phyloP scores from a whole-genome alignment of 495 filamentous ascomycete species.

The Penicillium coffeae region DNA sequence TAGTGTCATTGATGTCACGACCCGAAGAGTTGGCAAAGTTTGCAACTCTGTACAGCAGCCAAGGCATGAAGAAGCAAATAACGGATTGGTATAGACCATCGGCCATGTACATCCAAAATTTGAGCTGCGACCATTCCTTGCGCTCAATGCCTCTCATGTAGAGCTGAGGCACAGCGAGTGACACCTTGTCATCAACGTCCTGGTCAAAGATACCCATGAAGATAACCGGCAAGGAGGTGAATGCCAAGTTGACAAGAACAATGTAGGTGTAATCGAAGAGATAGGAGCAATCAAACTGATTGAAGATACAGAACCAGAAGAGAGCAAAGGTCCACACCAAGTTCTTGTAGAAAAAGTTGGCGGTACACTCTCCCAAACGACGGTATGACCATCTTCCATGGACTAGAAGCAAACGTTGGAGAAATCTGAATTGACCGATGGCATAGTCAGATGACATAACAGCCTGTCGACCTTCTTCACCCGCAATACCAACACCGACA shows the following conservation, averaged over 20 bases:
- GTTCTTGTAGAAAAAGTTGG: constrained; percentile 99
- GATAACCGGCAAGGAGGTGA: constrained; percentile 93
- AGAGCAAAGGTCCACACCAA: constrained; percentile 96
- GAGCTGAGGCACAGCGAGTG: constrained; percentile 88
- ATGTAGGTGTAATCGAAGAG: constrained; percentile 98
- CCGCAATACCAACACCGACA: constrained; percentile 96
- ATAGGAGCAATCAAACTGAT: constrained; percentile 93
- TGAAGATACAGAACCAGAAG: constrained; percentile 97
- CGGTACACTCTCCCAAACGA: constrained; percentile 85
- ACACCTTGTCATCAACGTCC: constrained; percentile 91
- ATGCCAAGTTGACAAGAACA: constrained; percentile 90
- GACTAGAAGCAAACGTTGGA: constrained; percentile 86
- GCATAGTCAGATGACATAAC: constrained; percentile 99
- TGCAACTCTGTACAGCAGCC: constrained; percentile 66
- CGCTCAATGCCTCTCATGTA: constrained; percentile 96
- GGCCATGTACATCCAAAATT: constrained; percentile 97
- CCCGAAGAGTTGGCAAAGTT: constrained; percentile 66
- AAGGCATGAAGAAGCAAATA: constrained; percentile 89
- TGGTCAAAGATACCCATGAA: constrained; percentile 97
- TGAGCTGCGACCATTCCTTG: constrained; percentile 92
- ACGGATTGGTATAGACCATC: constrained; percentile 95
- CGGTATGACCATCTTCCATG: constrained; percentile 97
- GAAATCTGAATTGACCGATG: constrained; percentile 94
- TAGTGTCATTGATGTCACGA: constrained; percentile 66
- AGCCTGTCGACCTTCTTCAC: constrained; percentile 93